Percentiles rank a stretch among this genome's conserved stretches.
These are phyloP conservation scores for Spizellomyces sp. DNA, from an alignment of 192 early-diverging fungal species.

Conservation along the genomic window DNA sequence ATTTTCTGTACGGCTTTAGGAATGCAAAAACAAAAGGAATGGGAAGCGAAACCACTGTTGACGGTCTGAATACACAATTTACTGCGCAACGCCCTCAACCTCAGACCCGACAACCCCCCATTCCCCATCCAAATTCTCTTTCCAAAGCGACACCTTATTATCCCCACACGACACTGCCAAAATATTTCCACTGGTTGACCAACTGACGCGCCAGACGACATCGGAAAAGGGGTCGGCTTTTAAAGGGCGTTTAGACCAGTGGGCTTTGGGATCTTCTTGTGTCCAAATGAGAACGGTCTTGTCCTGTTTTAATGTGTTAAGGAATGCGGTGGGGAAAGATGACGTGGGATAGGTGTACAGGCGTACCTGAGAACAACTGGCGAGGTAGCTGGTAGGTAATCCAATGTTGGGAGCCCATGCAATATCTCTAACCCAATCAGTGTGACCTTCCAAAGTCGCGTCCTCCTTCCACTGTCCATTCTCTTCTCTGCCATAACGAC, in stretches of 20 bases:
- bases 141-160: slow-evolving; percentile 96
- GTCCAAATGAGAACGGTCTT: slow-evolving; percentile 96
- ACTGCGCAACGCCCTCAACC: too few relatives aligned
- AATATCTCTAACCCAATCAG: slow-evolving; percentile 98
- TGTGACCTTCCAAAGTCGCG: slow-evolving; percentile 78
- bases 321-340: not conserved
- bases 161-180: slow-evolving; percentile 96
- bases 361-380: slow-evolving; percentile 85
- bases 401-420: slow-evolving; percentile 96
- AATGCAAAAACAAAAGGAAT: too few relatives aligned
- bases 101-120: slow-evolving; percentile 76
- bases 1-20: too few relatives aligned
- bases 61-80: too few relatives aligned
- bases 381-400: slow-evolving; percentile 83
- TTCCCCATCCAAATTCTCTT: slow-evolving; percentile 89
- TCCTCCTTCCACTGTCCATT: slow-evolving; percentile 21
- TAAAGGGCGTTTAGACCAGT: slow-evolving; percentile 1
- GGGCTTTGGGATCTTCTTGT: slow-evolving; percentile 65
- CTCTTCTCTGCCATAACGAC: slow-evolving; percentile 26
- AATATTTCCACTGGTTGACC: slow-evolving; percentile 93
- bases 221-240: slow-evolving; percentile 79
- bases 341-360: not conserved
- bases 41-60: too few relatives aligned
- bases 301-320: slow-evolving; percentile 57
- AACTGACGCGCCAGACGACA: slow-evolving; percentile 98